These are phyloP conservation scores for Colletotrichum orbiculare DNA, from an alignment of 2,329 filamentous ascomycete species.

Conservation along the genomic window DNA sequence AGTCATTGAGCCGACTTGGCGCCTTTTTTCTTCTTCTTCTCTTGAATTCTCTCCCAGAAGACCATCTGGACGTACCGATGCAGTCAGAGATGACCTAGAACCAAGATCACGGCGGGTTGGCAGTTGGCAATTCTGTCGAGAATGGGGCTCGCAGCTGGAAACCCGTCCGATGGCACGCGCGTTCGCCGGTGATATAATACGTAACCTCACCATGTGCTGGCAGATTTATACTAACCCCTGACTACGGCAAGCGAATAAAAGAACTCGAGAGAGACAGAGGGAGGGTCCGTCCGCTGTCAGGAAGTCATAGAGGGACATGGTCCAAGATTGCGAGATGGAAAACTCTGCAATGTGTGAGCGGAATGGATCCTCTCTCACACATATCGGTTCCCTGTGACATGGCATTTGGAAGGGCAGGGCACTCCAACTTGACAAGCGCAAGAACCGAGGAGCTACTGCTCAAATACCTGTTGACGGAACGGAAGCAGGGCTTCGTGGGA, in stretches of 20 bases:
- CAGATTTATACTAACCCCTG: too few relatives aligned
- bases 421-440: background rate
- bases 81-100: background rate
- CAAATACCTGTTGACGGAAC: background rate
- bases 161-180: background rate
- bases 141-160: constrained; percentile 12
- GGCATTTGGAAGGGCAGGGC: background rate
- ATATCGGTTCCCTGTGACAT: background rate
- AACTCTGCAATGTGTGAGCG: too few relatives aligned
- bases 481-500: constrained; percentile 17
- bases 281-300: too few relatives aligned
- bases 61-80: constrained; percentile 3
- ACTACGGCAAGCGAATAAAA: too few relatives aligned
- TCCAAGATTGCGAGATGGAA: too few relatives aligned
- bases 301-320: too few relatives aligned
- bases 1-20: constrained; percentile 7
- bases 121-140: background rate
- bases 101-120: background rate
- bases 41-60: background rate
- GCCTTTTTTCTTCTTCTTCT: constrained; percentile 1
- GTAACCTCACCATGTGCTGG: too few relatives aligned
- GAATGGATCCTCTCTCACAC: background rate
- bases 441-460: background rate
- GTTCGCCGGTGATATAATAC: background rate
- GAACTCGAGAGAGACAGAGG: too few relatives aligned